Conservation (phyloP, 169 alveolate species). For the Amoebophrya sp. region DNA sequence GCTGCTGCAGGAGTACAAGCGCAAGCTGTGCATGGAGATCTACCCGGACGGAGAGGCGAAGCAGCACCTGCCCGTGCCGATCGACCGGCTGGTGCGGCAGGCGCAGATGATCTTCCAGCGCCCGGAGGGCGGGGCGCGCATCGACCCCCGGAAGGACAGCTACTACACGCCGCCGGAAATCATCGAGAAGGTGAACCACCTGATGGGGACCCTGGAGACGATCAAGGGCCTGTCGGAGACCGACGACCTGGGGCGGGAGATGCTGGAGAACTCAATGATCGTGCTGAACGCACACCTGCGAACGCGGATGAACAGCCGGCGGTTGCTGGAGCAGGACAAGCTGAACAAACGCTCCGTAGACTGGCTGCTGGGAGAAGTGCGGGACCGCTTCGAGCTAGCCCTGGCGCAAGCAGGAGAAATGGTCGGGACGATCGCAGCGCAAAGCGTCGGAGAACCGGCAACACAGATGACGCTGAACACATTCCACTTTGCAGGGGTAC, state of each 20-base stretch:
- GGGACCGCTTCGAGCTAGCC: conserved; percentile 79
- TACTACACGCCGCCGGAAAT: conserved; percentile 13
- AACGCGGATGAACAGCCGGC: conserved; percentile 76
- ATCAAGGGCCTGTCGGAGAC: neutral
- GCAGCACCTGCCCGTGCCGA: conserved; percentile 92
- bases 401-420: conserved; percentile 96
- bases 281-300: conserved; percentile 86
- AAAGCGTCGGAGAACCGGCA: conserved; percentile 99
- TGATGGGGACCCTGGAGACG: conserved; percentile 15
- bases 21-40: conserved; percentile 44
- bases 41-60: conserved; percentile 84
- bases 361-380: conserved; percentile 95
- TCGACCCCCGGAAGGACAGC: neutral
- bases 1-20: neutral
- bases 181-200: conserved; percentile 29
- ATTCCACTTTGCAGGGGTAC: conserved; percentile 97
- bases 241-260: conserved; percentile 54
- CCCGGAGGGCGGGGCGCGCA: conserved; percentile 8
- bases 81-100: conserved; percentile 73
- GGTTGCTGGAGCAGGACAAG: conserved; percentile 81
- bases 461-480: conserved; percentile 99
- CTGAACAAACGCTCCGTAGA: conserved; percentile 74
- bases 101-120: conserved; percentile 80
- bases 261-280: conserved; percentile 70
- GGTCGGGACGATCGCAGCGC: conserved; percentile 98